Evolutionary conservation across 768 basidiomycete genomes (phyloP).

Genomic region (Mrakia frigida): DNA sequence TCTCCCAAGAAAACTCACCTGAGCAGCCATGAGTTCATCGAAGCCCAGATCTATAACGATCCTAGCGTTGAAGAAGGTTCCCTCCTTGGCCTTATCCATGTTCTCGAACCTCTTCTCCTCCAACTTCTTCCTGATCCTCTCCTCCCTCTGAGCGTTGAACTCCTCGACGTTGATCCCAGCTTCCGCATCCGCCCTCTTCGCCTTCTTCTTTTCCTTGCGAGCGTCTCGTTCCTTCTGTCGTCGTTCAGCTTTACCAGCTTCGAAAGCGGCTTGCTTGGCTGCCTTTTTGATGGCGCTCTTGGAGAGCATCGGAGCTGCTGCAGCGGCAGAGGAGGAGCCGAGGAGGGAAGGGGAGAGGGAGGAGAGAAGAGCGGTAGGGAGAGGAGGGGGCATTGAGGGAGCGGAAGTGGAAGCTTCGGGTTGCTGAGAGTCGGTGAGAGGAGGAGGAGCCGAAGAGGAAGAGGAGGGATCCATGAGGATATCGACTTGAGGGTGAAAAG

Average conservation of each 20-base stretch:
- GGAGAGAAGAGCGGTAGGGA: neutral
- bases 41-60: slow-evolving; percentile 73
- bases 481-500: no score
- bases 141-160: slow-evolving; percentile 12
- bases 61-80: slow-evolving; percentile 40
- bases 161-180: slow-evolving; percentile 16
- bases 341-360: neutral
- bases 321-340: neutral
- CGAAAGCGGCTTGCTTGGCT: neutral
- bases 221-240: neutral
- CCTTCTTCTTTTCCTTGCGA: neutral
- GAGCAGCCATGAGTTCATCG: slow-evolving; percentile 72
- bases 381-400: neutral
- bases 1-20: slow-evolving; percentile 4
- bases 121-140: slow-evolving; percentile 44
- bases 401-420: no score
- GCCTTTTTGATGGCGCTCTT: neutral
- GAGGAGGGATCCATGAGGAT: no score
- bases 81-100: slow-evolving; percentile 37
- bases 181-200: slow-evolving; percentile 1
- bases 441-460: no score
- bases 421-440: no score
- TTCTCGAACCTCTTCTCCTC: slow-evolving; percentile 43
- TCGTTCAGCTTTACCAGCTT: neutral
- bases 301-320: neutral